Percentiles rank a stretch among this genome's conserved stretches.
These are phyloP conservation scores for Fusarium camptoceras DNA, from an alignment of 2,329 filamentous ascomycete genomes.

Conservation along the genomic window DNA sequence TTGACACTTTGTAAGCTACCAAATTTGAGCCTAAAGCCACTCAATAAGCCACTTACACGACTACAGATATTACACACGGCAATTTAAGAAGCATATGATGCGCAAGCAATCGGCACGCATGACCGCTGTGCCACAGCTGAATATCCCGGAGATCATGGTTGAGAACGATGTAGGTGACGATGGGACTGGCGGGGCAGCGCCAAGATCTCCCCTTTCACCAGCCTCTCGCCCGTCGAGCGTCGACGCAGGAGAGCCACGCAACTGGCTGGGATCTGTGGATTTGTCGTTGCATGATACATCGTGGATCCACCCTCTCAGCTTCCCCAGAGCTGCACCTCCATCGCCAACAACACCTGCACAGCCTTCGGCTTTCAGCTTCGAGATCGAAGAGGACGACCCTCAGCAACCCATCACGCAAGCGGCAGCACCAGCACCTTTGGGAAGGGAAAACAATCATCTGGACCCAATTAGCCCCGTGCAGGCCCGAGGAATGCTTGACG, in stretches of 20 bases:
- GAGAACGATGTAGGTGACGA: conserved; percentile 75
- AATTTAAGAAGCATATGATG: conserved; percentile 81
- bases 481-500: conserved; percentile 86
- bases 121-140: conserved; percentile 80
- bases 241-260: conserved; percentile 53
- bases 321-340: conserved; percentile 61
- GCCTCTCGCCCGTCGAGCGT: conserved; percentile 40
- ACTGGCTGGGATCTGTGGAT: conserved; percentile 59
- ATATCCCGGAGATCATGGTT: conserved; percentile 89
- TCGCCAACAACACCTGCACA: conserved; percentile 58
- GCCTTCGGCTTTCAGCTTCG: conserved; percentile 70
- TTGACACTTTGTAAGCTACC: conserved; percentile 80
- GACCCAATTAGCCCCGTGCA: conserved; percentile 65
- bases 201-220: conserved; percentile 39
- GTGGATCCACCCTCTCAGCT: conserved; percentile 63
- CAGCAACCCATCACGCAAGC: conserved; percentile 44
- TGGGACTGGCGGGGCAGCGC: conserved; percentile 38
- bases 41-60: conserved; percentile 14
- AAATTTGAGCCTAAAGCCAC: no score
- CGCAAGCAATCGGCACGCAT: conserved; percentile 80
- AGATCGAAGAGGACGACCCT: conserved; percentile 61
- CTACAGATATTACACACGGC: conserved; percentile 79
- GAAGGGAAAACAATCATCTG: conserved; percentile 67
- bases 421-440: conserved; percentile 61
- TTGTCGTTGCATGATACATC: conserved; percentile 51